phyloP scores from a whole-genome alignment of 345 rosid species.

The Alliaria petiolata region DNA sequence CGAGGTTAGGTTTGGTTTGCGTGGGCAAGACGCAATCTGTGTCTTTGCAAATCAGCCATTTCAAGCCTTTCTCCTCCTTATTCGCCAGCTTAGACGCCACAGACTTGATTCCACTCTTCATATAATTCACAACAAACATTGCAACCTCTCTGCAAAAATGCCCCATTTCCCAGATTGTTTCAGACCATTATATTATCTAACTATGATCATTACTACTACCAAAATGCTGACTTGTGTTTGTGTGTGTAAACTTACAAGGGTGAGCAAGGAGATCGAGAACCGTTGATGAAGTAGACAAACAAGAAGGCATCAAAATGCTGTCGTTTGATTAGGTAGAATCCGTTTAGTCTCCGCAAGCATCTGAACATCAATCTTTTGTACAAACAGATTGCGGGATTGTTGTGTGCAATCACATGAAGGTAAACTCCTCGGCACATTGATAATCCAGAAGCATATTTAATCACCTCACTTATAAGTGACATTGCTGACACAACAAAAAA shows the following conservation, averaged over 20 bases:
- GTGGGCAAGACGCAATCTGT: constrained; percentile 44
- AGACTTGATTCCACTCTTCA: constrained; percentile 49
- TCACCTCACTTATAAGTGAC: constrained; percentile 62
- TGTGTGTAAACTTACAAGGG: constrained; percentile 51
- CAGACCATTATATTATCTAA: background rate
- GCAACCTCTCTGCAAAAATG: constrained; percentile 55
- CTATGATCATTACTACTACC: background rate
- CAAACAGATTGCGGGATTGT: constrained; percentile 73
- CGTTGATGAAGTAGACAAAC: constrained; percentile 74
- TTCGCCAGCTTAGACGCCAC: constrained; percentile 48
- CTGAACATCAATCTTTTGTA: constrained; percentile 78
- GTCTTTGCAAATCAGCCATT: constrained; percentile 58
- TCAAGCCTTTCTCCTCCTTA: constrained; percentile 40
- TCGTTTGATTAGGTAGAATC: constrained; percentile 60
- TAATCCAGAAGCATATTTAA: constrained; percentile 61
- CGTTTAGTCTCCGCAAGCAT: constrained; percentile 52
- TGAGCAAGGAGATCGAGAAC: constrained; percentile 74
- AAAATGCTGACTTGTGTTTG: background rate
- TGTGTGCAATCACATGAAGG: constrained; percentile 85
- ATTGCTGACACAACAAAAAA: constrained; percentile 42
- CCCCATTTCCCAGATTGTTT: background rate
- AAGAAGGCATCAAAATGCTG: constrained; percentile 76
- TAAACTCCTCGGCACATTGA: constrained; percentile 67
- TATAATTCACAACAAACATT: constrained; percentile 39
- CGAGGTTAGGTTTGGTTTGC: constrained; percentile 47